Percentiles rank a stretch among this genome's conserved stretches.
Evolutionary conservation across 2,329 filamentous ascomycete species (phyloP).

Genomic region (Amphichorda felina): DNA sequence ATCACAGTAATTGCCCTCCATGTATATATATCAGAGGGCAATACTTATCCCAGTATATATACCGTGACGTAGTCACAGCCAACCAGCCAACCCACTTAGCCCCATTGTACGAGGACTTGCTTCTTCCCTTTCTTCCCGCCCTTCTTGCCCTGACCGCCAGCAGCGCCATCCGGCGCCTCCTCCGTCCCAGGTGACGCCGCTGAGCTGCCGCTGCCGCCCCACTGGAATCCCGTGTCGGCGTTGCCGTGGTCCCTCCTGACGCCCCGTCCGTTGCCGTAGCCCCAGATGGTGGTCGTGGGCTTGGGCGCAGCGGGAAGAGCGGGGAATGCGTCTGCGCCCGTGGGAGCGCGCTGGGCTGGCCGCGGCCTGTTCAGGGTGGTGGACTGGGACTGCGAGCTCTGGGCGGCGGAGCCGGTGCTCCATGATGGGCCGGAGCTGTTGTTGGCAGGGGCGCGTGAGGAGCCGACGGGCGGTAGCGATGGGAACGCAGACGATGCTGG

Average conservation of each 20-base stretch:
- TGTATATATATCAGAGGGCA: too few species aligned
- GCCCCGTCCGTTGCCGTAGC: constrained; percentile 39
- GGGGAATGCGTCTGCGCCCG: constrained; percentile 66
- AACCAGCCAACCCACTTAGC: too few species aligned
- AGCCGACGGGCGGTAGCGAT: constrained; percentile 18
- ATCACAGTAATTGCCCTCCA: too few species aligned
- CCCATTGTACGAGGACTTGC: constrained; percentile 49
- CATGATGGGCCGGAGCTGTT: constrained; percentile 10
- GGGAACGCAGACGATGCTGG: constrained; percentile 23
- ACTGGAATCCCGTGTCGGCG: constrained; percentile 38
- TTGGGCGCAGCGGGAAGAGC: constrained; percentile 71
- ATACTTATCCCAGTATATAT: too few species aligned
- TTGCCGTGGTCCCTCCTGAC: constrained; percentile 37
- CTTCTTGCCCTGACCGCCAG: constrained; percentile 36
- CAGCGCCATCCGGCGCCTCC: constrained; percentile 14
- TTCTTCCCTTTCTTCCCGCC: constrained; percentile 49
- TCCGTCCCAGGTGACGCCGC: constrained; percentile 8
- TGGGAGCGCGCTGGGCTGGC: constrained; percentile 21
- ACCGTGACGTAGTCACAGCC: too few species aligned
- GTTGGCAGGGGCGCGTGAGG: constrained; percentile 4
- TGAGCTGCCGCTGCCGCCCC: constrained; percentile 24
- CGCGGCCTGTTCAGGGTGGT: constrained; percentile 5
- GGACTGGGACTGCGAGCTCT: neutral
- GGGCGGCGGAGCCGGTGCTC: constrained; percentile 7
- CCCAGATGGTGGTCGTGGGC: constrained; percentile 48